Evolutionary conservation across 2,329 filamentous ascomycete genomes (phyloP).

Genomic region (Colletotrichum euphorbiae): DNA sequence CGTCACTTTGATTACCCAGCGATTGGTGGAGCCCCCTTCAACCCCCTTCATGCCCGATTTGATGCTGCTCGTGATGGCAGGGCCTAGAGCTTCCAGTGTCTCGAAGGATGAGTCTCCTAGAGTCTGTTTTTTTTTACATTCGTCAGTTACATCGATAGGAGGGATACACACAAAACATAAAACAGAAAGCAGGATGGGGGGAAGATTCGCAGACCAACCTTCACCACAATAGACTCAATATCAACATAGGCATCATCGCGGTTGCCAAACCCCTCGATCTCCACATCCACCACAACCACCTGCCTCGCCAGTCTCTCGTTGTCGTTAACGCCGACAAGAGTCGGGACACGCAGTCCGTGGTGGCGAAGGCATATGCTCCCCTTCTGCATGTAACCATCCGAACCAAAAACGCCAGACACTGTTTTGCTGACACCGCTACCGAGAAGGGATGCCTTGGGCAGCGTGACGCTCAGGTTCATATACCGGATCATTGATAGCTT

Average conservation of each 20-base stretch:
- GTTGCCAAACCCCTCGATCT: conserved; percentile 64
- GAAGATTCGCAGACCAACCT: conserved; percentile 59
- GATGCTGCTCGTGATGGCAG: conserved; percentile 59
- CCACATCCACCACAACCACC: conserved; percentile 71
- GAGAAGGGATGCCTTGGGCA: conserved; percentile 77
- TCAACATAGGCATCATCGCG: conserved; percentile 62
- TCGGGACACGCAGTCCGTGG: conserved; percentile 70
- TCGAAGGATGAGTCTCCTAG: conserved; percentile 69
- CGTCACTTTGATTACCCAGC: conserved; percentile 67
- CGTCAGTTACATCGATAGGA: conserved; percentile 13
- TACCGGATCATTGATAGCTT: conserved; percentile 51
- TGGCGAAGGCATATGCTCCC: conserved; percentile 58
- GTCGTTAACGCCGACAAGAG: conserved; percentile 77
- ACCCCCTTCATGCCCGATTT: conserved; percentile 54
- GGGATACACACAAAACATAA: conserved; percentile 5
- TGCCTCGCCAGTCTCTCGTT: conserved; percentile 78
- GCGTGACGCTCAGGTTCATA: conserved; percentile 63
- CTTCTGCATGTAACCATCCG: background rate
- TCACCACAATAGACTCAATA: conserved; percentile 70
- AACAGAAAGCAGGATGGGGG: background rate
- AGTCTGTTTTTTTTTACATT: conserved; percentile 50
- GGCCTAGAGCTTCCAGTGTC: conserved; percentile 72
- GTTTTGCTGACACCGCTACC: conserved; percentile 68
- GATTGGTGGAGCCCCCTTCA: conserved; percentile 40
- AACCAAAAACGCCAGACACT: conserved; percentile 40